Evolutionary conservation across 2,329 filamentous ascomycete genomes (phyloP).

Genomic region (Aaosphaeria arxii): DNA sequence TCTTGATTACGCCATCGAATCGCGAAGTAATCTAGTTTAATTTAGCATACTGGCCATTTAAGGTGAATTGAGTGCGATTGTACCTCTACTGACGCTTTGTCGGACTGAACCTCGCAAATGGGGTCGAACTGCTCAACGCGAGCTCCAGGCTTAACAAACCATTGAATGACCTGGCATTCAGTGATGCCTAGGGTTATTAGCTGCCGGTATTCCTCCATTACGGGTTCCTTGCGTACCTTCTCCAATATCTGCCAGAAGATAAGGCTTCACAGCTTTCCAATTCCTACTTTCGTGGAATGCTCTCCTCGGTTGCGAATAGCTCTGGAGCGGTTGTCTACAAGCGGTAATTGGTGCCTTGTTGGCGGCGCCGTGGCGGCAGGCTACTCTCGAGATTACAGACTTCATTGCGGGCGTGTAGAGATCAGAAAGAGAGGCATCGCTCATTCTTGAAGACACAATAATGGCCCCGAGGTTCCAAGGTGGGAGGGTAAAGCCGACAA

Average conservation of each 20-base stretch:
- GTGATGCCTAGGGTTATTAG: constrained; percentile 68
- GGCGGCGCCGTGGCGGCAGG: constrained; percentile 16
- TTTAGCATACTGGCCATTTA: constrained; percentile 5
- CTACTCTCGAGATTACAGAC: constrained; percentile 27
- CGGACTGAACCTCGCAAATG: constrained; percentile 95
- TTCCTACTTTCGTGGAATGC: constrained; percentile 38
- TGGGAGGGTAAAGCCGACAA: constrained; percentile 9
- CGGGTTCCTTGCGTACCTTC: constrained; percentile 57
- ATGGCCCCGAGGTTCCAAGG: constrained; percentile 4
- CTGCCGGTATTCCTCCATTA: not conserved
- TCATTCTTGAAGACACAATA: constrained; percentile 6
- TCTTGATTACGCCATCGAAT: constrained; percentile 94
- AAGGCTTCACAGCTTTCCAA: constrained; percentile 65
- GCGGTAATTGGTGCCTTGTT: constrained; percentile 21
- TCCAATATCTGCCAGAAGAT: constrained; percentile 80
- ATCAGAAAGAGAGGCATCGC: constrained; percentile 19
- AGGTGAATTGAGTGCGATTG: not conserved
- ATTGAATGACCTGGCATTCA: constrained; percentile 98
- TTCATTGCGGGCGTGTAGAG: constrained; percentile 25
- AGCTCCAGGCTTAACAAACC: constrained; percentile 96
- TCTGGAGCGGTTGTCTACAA: constrained; percentile 10
- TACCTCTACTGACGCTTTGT: constrained; percentile 75
- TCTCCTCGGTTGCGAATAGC: constrained; percentile 21
- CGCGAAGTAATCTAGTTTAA: constrained; percentile 81
- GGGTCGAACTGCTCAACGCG: constrained; percentile 97